Evolutionary conservation across 2,329 filamentous ascomycete species (phyloP), one percentile per base, ranked within the genome.

Genomic region (Ilyonectria mors-panacis): DNA sequence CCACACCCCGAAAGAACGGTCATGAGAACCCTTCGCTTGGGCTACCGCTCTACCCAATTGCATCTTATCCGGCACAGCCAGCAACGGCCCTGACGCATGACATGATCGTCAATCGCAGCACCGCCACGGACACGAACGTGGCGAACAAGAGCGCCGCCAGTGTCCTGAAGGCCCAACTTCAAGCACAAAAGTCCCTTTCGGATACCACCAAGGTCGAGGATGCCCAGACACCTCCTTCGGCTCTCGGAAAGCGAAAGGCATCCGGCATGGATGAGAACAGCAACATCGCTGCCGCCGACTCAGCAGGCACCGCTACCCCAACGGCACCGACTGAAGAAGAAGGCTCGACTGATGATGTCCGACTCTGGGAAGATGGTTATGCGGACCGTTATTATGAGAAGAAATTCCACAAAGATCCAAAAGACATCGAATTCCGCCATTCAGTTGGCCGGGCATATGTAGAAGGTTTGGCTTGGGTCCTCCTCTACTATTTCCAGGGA

Each of bases 401-500:
- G 79, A 99, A 99, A 79, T 99, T 99, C 77, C 87, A 94, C 56
- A 94, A 94, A 53, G 91, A 93, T 65, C 91, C 94, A 2, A 88
- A 92, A 59, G 93, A 99, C 79, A 85, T 93, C 55, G 93, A 91
- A 58, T 98, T 98, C 81, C 93, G 95, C 60, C 92, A 95, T 80
- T 89, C 94, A 77, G 97, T 99, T 63, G 96, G 93, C 39, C 89
- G 90, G 60, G 90, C 93, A n/a, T 99, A 99, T 79, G 94, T 95
- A 13, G 94, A 98, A 84, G 96, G 96, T 39, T 87, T 99, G 10
- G 93, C 93, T 23, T 99, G 97, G 96, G 96, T 99, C 44, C 85
- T 99, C 57, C 86, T 95, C 39, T 99, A 99, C 82, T 99, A 99
- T 80, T 97, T 98, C 81, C 96, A 99, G 81, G 96, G 96, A 28